phyloP scores from a whole-genome alignment of 352 stramenopile genomes.

The Pythium sp. region DNA sequence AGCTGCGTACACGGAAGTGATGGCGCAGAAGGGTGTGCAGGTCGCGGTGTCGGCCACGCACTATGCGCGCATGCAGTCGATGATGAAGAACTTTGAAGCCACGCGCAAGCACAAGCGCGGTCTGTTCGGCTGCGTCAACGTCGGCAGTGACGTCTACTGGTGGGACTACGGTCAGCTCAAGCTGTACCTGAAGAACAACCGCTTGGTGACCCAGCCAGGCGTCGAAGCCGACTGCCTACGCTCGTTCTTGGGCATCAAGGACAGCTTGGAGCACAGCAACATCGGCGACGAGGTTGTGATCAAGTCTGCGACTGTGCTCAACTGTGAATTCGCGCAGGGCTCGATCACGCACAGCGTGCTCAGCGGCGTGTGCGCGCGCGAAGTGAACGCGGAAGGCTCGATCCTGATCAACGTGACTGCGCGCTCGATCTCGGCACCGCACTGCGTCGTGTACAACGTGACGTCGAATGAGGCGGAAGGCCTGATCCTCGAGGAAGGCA shows the following conservation, averaged over 20 bases:
- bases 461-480: constrained; percentile 89
- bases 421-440: constrained; percentile 92
- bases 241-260: constrained; percentile 75
- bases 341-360: constrained; percentile 84
- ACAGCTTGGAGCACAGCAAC: constrained; percentile 75
- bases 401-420: constrained; percentile 98
- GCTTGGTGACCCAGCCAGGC: constrained; percentile 87
- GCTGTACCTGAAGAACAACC: constrained; percentile 97
- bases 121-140: constrained; percentile 96
- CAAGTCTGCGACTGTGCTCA: constrained; percentile 71
- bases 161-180: constrained; percentile 99
- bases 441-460: constrained; percentile 97
- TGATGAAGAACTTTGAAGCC: constrained; percentile 86
- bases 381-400: constrained; percentile 92
- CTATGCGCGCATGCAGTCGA: constrained; percentile 91
- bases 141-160: constrained; percentile 96
- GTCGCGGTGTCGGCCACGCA: constrained; percentile 69
- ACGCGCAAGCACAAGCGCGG: constrained; percentile 65
- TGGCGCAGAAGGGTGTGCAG: constrained; percentile 92
- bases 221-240: constrained; percentile 81
- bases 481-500: constrained; percentile 90
- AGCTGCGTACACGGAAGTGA: constrained; percentile 91
- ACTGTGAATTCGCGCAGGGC: constrained; percentile 70
- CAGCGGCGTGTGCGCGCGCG: constrained; percentile 84
- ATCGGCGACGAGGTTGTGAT: constrained; percentile 56